Base-by-base conservation (phyloP, 192 early-diverging fungal species). In the Allomyces arbusculus region DNA sequence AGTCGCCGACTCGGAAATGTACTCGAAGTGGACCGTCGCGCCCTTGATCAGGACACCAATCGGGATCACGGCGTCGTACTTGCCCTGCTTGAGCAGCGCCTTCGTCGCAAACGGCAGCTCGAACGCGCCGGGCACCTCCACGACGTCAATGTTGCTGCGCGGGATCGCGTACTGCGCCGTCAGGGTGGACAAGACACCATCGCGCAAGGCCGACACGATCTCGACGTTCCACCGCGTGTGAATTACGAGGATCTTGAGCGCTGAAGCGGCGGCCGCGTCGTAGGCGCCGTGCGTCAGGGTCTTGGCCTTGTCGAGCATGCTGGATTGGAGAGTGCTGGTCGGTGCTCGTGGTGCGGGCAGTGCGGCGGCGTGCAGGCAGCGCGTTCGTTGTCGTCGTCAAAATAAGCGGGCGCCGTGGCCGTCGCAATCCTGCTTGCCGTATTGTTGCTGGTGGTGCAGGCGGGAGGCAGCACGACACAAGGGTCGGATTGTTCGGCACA, bases 11-110 rank as follows among this genome's bases (percentile, higher is more conserved):
- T 99, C 96, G n/a, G 88, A 83, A 65, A 99, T 99, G 73, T 99
- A 99, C 77, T 97, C 96, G 83, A 96, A 99, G 68, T 99, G 96
- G 84, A 94, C 91, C 20, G 96, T 99, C 64, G 84, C 81, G 66
- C 96, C 96, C 85, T 97, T 99, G 82, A 99, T 97, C 62, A 99
- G 83, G 23, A 99, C 91, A 40, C 96, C 96, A 72, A 99, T 87
- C 66, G 87, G 87, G 67, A 99, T 92, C 9, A 82, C 89, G 1
- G 90, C 94, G 72, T 97, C 90, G 71, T 88, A 97, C 73, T 85
- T 82, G 26, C 85, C 83, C 69, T 82, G 73, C 66, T 82, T 72
- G 67, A 96, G 80, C 25, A 94, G 82, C 25, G 76, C 72, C 72
- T 87, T 80, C 61, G 90, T 82, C 1, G 91, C 92, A 72, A 89